Conservation (phyloP, 2,329 filamentous ascomycete genomes). For the Aspergillus brasiliensis region DNA sequence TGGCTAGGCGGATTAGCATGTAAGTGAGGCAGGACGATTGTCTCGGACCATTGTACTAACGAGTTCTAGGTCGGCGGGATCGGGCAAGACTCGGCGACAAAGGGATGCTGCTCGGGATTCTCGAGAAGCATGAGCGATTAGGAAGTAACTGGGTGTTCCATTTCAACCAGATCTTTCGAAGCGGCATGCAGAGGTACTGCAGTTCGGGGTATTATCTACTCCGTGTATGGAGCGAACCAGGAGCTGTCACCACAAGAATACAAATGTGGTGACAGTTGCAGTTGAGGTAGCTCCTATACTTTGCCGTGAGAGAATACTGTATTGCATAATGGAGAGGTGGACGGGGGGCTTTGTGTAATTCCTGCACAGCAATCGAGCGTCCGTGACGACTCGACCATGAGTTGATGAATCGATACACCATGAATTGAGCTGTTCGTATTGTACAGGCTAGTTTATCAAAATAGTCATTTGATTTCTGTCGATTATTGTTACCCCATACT, state of each 20-base stretch:
- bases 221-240: constrained; percentile 2
- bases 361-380: constrained; percentile 25
- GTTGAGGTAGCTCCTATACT: neutral
- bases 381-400: constrained; percentile 32
- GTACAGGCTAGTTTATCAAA: too few relatives aligned
- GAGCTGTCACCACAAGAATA: neutral
- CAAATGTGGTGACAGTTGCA: too few relatives aligned
- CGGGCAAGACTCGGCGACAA: constrained; percentile 38
- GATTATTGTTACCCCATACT: too few relatives aligned
- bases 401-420: constrained; percentile 33
- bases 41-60: neutral
- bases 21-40: constrained; percentile 57
- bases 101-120: constrained; percentile 32
- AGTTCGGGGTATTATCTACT: neutral
- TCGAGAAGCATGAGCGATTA: constrained; percentile 22
- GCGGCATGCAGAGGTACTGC: constrained; percentile 4
- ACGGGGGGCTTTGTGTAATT: constrained; percentile 24
- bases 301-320: constrained; percentile 13
- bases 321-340: constrained; percentile 22
- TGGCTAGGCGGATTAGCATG: constrained; percentile 95
- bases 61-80: constrained; percentile 41
- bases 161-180: constrained; percentile 7
- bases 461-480: too few relatives aligned
- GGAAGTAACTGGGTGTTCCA: constrained; percentile 5
- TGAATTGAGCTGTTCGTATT: constrained; percentile 12